Evolutionary conservation across 805 yeast species (phyloP), one percentile per base, ranked within the genome.

Genomic region (Cyberlindnera bimundalis): DNA sequence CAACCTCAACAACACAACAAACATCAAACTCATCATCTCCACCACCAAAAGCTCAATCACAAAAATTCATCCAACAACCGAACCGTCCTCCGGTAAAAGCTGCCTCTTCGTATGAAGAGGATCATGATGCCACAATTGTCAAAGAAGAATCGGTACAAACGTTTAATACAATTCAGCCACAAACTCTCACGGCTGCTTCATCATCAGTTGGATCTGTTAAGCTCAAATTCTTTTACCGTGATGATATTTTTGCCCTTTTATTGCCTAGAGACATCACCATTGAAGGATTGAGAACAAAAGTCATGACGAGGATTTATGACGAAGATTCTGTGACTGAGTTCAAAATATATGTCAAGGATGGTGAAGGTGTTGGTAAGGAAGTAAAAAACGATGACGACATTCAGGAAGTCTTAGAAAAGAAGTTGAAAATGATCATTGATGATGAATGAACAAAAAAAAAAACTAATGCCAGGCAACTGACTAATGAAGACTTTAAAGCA

Each of bases 181-280:
- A 27, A 6, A 41, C 40, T 6, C 20, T 32, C 15, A 28, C 47
- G n/a, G 19, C 33, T 19, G 34, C 47, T 15, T 8, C 34, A 6
- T 5, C 41, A 3, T 27, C 51, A 13, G 43, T 51, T 20, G 54
- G 61, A 15, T 58, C 62, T 33, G 56, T 53, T 48, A 85, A 85
- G 59, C 75, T 84, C 37, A 85, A 85, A 59, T 83, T 85, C 54
- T 85, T 81, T 58, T 84, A 78, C 55, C 81, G 79, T 43, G 93
- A 84, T 53, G 95, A 85, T 56, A 85, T 85, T 13, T 85, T 84
- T 66, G 93, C 88, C 2, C 68, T 85, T 30, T 61, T 79, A 45
- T 64, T 80, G 28, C 78, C 79, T 24, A 55, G 67, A 12, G 67
- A 65, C 45, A 71, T 74, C 36, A 64, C 74, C 4, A 58, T 75